Percentiles rank a stretch among this genome's conserved stretches.
Conservation (phyloP, 371 early-diverging fungal genomes). For the Mortierella sp. region DNA sequence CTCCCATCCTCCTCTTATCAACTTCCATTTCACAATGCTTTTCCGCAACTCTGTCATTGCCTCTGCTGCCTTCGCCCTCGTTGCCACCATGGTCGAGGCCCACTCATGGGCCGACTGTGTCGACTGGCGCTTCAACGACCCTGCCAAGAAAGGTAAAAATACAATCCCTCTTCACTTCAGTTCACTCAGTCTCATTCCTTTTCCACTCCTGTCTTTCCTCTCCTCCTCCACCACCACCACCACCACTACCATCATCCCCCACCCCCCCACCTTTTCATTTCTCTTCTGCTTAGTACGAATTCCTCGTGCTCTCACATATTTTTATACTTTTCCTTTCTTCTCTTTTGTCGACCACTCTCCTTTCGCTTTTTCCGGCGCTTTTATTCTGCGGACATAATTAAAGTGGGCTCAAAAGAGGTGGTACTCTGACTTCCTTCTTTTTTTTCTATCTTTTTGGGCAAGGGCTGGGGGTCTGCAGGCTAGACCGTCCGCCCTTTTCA, state of each 20-base stretch:
- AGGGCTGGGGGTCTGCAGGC: background rate
- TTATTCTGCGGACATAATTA: background rate
- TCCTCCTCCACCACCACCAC: no score
- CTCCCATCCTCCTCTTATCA: background rate
- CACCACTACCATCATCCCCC: background rate
- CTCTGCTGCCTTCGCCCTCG: conserved; percentile 41
- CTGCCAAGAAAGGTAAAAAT: conserved; percentile 32
- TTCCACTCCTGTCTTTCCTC: no score
- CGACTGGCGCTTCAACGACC: conserved; percentile 51
- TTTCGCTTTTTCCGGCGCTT: background rate
- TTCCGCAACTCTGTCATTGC: conserved; percentile 38
- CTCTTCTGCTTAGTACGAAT: background rate
- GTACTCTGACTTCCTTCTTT: background rate
- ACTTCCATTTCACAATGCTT: conserved; percentile 21
- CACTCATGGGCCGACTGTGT: conserved; percentile 55
- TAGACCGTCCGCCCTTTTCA: background rate
- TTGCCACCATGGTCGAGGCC: conserved; percentile 37
- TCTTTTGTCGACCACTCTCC: background rate
- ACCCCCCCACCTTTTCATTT: background rate
- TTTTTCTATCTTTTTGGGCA: background rate
- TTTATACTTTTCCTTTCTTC: background rate
- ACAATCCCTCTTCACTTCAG: background rate
- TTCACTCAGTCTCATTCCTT: no score
- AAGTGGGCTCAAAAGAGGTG: conserved; percentile 2
- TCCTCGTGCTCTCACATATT: background rate